Conservation (phyloP, 345 rosid species). For the Pelargonium nanum region DNA sequence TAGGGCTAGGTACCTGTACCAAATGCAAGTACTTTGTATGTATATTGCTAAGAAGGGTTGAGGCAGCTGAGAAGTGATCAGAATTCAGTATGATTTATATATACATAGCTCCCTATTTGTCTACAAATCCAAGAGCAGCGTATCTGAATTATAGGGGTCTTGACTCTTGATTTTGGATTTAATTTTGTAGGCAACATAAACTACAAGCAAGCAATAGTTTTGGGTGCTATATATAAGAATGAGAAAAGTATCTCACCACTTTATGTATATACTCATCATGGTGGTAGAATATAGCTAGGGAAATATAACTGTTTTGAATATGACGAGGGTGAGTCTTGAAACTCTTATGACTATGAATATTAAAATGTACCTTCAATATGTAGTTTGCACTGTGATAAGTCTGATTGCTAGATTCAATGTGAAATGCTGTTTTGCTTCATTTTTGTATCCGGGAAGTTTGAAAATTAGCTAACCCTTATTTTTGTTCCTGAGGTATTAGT, state of each 20-base stretch:
- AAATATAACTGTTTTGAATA: background rate
- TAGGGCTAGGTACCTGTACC: conserved; percentile 19
- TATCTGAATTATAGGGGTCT: conserved; percentile 21
- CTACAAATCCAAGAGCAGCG: conserved; percentile 19
- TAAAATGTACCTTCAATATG: background rate
- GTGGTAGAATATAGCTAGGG: background rate
- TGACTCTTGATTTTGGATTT: conserved; percentile 25
- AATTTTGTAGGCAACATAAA: conserved; percentile 14
- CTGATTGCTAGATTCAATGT: background rate
- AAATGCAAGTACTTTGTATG: background rate
- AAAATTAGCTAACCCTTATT: background rate
- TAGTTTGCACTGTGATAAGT: background rate
- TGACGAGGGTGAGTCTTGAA: background rate
- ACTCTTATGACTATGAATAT: background rate
- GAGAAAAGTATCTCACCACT: conserved; percentile 20
- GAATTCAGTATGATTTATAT: conserved; percentile 18
- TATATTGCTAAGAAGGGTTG: background rate
- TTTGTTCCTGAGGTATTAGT: background rate
- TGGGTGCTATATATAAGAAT: conserved; percentile 22
- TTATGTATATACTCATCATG: background rate
- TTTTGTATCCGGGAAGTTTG: background rate
- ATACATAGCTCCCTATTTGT: conserved; percentile 18
- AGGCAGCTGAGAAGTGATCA: conserved; percentile 2
- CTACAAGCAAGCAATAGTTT: conserved; percentile 19
- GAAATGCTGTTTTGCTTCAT: background rate